Base-by-base conservation (phyloP, 257 asterid species). In the Paraleonurus japonicus region DNA sequence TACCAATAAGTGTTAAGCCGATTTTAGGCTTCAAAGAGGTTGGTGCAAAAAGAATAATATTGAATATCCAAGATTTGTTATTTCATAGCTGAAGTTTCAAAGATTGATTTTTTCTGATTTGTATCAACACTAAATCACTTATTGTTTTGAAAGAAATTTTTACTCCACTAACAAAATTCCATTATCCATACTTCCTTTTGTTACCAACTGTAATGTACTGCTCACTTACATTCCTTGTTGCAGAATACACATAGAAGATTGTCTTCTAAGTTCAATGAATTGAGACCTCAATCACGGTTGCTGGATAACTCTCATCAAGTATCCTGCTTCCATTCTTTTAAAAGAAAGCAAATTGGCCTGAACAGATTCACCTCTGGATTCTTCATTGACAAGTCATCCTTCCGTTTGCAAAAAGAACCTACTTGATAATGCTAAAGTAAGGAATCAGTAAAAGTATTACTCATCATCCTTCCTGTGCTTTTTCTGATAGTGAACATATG, bases 331-430 rank as follows among this genome's bases (percentile, higher is more conserved):
- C 87, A 55, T 72, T 65, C 88, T 75, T 83, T 39, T 28, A 87
- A 67, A 71, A 84, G 88, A 67, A 89, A 81, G 80, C 78, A 73
- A 37, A 67, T 67, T 67, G 81, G 76, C 65, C 57, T 59, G 41
- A 80, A 74, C 69, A 81, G 87, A 76, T 85, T 83, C 76, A 74
- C 85, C 63, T 80, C 91, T 45, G 86, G 89, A 66, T 87, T 79
- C 74, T 82, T 87, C 77, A 77, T 72, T 35, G 96, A 88, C 75
- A 91, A 83, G 82, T 89, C 96, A 27, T 67, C 81, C 64, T 88
- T 85, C 72, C 87, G 70, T 58, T 70, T 83, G 71, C 65, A 78
- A 59, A 82, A 78, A n/a, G 72, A 74, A 55, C 71, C 79, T 71
- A 71, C 73, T 22, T 73, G 77, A 77, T 30, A 80, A 70, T 77